A percentile compares a stretch with the other conserved stretches of the same genome.
Conservation (phyloP, 2,329 filamentous ascomycete genomes). For the Microdochium trichocladiopsis region DNA sequence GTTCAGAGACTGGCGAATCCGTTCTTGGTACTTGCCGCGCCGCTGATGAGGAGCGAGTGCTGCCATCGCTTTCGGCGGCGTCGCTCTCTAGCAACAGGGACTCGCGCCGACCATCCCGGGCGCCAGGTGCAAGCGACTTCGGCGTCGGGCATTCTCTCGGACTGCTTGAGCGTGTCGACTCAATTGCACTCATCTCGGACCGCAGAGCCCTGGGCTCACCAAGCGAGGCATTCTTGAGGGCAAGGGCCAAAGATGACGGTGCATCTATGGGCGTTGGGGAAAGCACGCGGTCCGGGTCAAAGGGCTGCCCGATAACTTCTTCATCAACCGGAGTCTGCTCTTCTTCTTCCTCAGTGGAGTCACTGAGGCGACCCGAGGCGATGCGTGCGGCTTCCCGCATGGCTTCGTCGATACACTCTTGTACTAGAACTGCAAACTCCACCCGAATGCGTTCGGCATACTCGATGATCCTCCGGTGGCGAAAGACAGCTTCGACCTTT, state of each 20-base stretch:
- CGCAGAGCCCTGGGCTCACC: constrained; percentile 30
- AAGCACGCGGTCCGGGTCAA: constrained; percentile 39
- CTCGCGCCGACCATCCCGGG: constrained; percentile 62
- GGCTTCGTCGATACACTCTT: constrained; percentile 91
- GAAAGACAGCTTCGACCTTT: constrained; percentile 89
- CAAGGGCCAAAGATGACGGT: constrained; percentile 48
- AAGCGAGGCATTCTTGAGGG: constrained; percentile 38
- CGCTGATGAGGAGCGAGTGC: constrained; percentile 72
- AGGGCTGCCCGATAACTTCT: constrained; percentile 24
- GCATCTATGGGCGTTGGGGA: constrained; percentile 50
- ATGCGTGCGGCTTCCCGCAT: constrained; percentile 85
- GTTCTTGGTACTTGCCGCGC: constrained; percentile 63
- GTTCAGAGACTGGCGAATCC: constrained; percentile 86
- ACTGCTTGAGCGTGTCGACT: constrained; percentile 81
- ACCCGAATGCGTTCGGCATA: constrained; percentile 93
- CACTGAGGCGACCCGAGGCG: constrained; percentile 75
- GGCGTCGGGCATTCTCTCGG: constrained; percentile 88
- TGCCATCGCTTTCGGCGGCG: constrained; percentile 78
- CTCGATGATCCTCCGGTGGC: constrained; percentile 87
- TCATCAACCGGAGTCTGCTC: constrained; percentile 38
- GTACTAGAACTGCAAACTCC: constrained; percentile 86
- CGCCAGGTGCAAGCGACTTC: constrained; percentile 59
- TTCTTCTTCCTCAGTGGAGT: constrained; percentile 60
- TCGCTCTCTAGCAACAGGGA: constrained; percentile 82
- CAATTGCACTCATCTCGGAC: constrained; percentile 52